phyloP scores from a whole-genome alignment of 2,329 filamentous ascomycete genomes.

The Fusarium newnesense region DNA sequence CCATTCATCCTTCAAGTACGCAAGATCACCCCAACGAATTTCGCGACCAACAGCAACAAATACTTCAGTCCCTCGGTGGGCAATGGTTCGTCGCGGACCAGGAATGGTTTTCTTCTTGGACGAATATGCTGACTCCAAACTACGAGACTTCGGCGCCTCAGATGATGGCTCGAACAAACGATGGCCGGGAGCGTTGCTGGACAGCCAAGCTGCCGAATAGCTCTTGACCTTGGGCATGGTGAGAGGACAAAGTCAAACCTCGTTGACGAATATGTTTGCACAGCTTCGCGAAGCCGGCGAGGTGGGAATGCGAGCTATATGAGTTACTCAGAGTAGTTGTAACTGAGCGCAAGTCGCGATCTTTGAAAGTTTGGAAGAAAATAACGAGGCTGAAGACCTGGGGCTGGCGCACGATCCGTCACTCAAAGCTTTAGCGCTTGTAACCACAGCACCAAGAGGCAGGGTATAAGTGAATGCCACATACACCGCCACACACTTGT shows the following conservation, averaged over 20 bases:
- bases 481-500: conserved; percentile 24
- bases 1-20: conserved; percentile 75
- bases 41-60: conserved; percentile 91
- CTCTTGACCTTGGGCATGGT: conserved; percentile 86
- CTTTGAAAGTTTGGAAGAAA: conserved; percentile 27
- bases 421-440: conserved; percentile 19
- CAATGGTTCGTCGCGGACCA: conserved; percentile 75
- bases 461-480: conserved; percentile 13
- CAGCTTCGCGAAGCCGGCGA: conserved; percentile 29
- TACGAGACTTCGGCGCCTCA: conserved; percentile 53
- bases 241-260: conserved; percentile 10
- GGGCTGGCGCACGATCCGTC: conserved; percentile 27
- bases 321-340: background rate
- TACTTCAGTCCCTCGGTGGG: conserved; percentile 83
- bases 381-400: conserved; percentile 36
- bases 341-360: background rate
- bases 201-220: conserved; percentile 89
- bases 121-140: conserved; percentile 52
- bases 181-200: conserved; percentile 79
- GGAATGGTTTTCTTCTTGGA: conserved; percentile 56
- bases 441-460: conserved; percentile 20
- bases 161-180: conserved; percentile 73
- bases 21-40: conserved; percentile 90
- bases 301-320: background rate
- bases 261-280: background rate